A percentile compares a stretch with the other conserved stretches of the same genome.
These are phyloP conservation scores for Agarophyton chilense DNA, from an alignment of 23 red algal species.

Conservation along the genomic window DNA sequence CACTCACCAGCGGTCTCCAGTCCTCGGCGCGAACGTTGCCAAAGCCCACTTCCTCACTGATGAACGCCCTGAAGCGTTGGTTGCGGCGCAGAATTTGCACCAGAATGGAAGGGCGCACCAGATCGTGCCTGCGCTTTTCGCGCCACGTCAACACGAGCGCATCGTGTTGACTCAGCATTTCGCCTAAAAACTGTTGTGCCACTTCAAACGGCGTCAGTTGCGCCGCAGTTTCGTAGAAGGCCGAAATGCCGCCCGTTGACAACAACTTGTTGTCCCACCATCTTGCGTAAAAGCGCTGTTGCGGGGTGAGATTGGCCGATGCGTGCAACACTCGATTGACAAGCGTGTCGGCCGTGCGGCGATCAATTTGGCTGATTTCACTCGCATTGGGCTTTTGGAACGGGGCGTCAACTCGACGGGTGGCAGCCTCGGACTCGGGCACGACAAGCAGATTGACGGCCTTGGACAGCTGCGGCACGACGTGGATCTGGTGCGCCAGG, in stretches of 20 bases:
- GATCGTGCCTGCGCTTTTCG: constrained; percentile 43
- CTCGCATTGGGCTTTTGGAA: neutral
- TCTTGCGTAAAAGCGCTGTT: constrained; percentile 17
- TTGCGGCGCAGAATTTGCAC: neutral
- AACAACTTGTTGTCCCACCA: constrained; percentile 59
- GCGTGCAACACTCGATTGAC: neutral
- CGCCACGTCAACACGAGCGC: constrained; percentile 46
- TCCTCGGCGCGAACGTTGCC: constrained; percentile 24
- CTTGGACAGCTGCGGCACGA: constrained; percentile 16
- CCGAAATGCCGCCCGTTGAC: constrained; percentile 27
- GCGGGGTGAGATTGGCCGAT: neutral
- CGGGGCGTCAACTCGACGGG: neutral
- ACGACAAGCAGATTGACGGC: constrained; percentile 3
- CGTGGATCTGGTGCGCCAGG: constrained; percentile 37
- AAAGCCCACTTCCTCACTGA: constrained; percentile 20
- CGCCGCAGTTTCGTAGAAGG: constrained; percentile 13
- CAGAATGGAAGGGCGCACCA: constrained; percentile 21
- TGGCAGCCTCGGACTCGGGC: neutral
- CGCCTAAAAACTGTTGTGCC: constrained; percentile 38
- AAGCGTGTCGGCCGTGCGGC: neutral
- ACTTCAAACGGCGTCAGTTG: constrained; percentile 10
- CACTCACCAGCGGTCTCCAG: constrained; percentile 13
- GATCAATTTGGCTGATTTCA: neutral
- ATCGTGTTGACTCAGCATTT: constrained; percentile 45
- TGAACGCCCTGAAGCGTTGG: neutral